These are phyloP conservation scores for Kwoniella dejecticola DNA, from an alignment of 768 basidiomycete genomes.

Conservation along the genomic window DNA sequence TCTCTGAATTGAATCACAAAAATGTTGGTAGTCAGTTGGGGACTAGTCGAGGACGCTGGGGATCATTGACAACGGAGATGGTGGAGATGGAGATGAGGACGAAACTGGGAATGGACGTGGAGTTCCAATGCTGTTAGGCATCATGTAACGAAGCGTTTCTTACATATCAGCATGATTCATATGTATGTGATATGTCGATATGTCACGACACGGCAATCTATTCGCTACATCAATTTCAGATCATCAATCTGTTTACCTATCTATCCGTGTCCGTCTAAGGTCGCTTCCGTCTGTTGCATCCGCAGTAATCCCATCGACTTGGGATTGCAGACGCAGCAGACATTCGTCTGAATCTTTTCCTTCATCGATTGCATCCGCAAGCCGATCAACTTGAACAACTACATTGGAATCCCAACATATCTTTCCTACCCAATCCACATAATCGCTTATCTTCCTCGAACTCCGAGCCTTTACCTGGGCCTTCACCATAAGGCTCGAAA, in stretches of 20 bases:
- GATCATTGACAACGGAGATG: no score
- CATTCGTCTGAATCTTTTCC: no score
- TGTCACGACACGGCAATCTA: background rate
- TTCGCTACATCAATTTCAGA: background rate
- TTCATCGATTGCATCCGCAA: background rate
- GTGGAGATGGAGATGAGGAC: no score
- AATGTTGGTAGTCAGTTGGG: no score
- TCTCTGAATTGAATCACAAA: constrained; percentile 7
- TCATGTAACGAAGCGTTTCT: no score
- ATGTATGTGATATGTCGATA: background rate
- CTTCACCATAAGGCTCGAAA: constrained; percentile 84
- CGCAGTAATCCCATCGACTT: no score
- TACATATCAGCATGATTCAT: constrained; percentile 6
- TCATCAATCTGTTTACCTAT: no score
- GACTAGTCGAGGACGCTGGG: no score
- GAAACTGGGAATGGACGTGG: no score
- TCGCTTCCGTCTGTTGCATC: no score
- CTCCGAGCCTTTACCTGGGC: constrained; percentile 60
- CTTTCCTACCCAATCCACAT: constrained; percentile 74
- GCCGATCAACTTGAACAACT: constrained; percentile 71
- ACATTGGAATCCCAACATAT: constrained; percentile 86
- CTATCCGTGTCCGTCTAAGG: background rate
- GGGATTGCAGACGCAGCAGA: no score
- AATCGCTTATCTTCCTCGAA: constrained; percentile 64
- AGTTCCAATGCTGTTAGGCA: no score